These are phyloP conservation scores for Phoma sp. DNA, from an alignment of 2,329 filamentous ascomycete species.

Conservation along the genomic window DNA sequence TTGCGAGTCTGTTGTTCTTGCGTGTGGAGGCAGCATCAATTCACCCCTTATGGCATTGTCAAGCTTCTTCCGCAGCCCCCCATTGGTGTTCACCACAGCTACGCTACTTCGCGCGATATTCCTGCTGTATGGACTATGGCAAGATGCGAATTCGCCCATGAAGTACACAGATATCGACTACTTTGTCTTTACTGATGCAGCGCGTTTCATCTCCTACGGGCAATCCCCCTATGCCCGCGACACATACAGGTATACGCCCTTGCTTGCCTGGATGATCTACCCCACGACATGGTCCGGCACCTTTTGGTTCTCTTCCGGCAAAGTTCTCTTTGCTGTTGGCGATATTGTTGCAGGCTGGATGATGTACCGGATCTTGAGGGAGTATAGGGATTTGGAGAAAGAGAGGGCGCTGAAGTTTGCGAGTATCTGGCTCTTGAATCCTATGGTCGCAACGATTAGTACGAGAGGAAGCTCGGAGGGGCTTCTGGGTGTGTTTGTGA, in stretches of 20 bases:
- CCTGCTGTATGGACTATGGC: constrained; percentile 87
- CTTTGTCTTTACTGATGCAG: constrained; percentile 94
- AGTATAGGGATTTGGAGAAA: constrained; percentile 44
- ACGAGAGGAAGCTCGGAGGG: constrained; percentile 95
- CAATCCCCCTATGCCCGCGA: constrained; percentile 84
- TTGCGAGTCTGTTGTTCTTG: neutral
- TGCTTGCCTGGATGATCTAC: constrained; percentile 88
- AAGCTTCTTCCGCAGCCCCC: constrained; percentile 43
- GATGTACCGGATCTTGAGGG: constrained; percentile 64
- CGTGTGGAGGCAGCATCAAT: neutral
- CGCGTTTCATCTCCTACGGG: constrained; percentile 74
- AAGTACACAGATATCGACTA: constrained; percentile 99
- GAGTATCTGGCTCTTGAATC: constrained; percentile 91
- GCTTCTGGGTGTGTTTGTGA: constrained; percentile 82
- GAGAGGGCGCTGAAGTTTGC: constrained; percentile 74
- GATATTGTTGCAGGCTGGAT: constrained; percentile 88
- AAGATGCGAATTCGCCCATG: constrained; percentile 88
- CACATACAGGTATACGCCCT: constrained; percentile 95
- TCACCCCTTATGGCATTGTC: constrained; percentile 33
- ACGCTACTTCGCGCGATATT: constrained; percentile 74
- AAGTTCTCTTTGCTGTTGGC: constrained; percentile 81
- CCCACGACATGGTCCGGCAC: constrained; percentile 71
- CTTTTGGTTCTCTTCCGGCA: constrained; percentile 83
- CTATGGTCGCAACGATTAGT: constrained; percentile 97
- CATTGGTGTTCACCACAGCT: constrained; percentile 53